Evolutionary conservation across 176 grass and related monocot genomes (phyloP), one percentile per base, ranked within the genome.

Genomic region (Puya raimondii): DNA sequence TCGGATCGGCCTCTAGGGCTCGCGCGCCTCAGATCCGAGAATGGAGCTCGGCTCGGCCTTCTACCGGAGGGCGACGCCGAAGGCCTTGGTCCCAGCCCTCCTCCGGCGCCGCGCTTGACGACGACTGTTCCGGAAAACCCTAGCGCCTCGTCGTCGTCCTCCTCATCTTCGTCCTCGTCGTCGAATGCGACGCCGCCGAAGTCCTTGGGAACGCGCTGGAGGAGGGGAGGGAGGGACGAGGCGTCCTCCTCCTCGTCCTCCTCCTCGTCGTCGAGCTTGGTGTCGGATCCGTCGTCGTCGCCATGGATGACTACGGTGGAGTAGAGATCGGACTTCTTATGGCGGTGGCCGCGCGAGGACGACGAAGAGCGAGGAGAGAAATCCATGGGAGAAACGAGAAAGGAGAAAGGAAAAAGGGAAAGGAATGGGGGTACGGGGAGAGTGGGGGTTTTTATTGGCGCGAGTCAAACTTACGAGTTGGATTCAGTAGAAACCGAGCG

Each of bases 161-260:
- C 86, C 2, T 75, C 82, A 23, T 78, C 77, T 57, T 80, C 82
- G 13, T 96, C 92, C 23, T 90, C 83, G 2, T 97, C 89, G 69
- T 99, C 94, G 80, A 90, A 89, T 65, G 86, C 87, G 42, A 82
- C 82, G 18, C 86, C 86, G 63, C 94, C 94, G 72, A 99, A 99
- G 84, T 99, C 94, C 87, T 99, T 99, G 72, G 94, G 94, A 23
- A 99, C 76, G 71, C 94, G 94, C 82, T 99, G 89, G 77, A 99
- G 86, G 77, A 99, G 94, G 53, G 94, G 94, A 74, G 94, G 94
- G 76, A 99, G 94, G 17, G 86, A 92, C 11, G 89, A 88, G 48
- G 85, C 82, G 76, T 91, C 89, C 70, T 91, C 88, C 2, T 84
- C 89, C 1, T 87, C 80, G 0, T 86, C 76, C 11, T 79, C 81